Evolutionary conservation across 192 early-diverging fungal genomes (phyloP), one percentile per base, ranked within the genome.

Genomic region (Backusella circina): DNA sequence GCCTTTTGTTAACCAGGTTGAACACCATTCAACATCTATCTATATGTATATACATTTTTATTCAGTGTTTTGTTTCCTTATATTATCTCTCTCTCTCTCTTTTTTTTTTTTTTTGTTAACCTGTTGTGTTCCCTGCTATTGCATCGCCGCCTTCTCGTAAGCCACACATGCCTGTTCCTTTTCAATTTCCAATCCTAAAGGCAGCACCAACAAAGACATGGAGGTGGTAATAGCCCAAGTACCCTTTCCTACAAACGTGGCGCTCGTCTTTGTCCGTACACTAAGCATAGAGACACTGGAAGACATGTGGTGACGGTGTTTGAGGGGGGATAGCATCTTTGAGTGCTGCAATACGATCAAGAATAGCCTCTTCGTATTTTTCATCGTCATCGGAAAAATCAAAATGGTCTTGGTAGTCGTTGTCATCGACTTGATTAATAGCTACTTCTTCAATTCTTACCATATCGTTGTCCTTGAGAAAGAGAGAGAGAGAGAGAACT

Each of bases 151-250:
- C 68, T 86, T 89, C 83, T 96, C 96, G 83, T 93, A 93, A 81
- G 92, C 90, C 75, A 93, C 86, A 77, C 95, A 85, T 75, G 90
- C 91, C 96, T n/a, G n/a, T n/a, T n/a, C 95, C 76, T 92, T 90
- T 83, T 96, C 95, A 28, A 94, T 82, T 79, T 96, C 96, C 66
- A 95, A 81, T 7, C 93, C 93, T 36, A 98, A 85, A 39, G 96
- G 95, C 72, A 96, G 81, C 44, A 93, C 88, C 9, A 96, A 81
- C 2, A 98, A 83, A 73, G 95, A 79, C 18, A 93, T 94, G 44
- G 87, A 90, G 21, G 95, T 98, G 38, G 95, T 93, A 21, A 96
- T 79, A 10, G 96, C 90, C 96, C 96, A 98, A 41, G 91, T 87
- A 21, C 89, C 88, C 82, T 94, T 95, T 26, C 95, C 95, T n/a